Evolutionary conservation across 2,329 filamentous ascomycete genomes (phyloP), one percentile per base, ranked within the genome.

Genomic region (Macrophomina pseudophaseolina): DNA sequence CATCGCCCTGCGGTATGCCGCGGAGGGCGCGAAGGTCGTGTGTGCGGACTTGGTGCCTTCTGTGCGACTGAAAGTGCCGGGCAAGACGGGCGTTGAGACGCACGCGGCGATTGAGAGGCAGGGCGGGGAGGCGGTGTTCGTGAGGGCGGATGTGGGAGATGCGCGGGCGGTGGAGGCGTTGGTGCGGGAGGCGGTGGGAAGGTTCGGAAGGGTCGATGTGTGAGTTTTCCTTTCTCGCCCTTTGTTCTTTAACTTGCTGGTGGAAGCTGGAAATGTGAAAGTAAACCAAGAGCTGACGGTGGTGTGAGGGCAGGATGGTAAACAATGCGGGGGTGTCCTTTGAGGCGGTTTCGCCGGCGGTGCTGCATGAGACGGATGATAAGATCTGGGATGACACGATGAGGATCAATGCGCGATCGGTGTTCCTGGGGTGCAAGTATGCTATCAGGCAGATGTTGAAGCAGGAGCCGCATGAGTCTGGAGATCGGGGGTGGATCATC

Each of bases 401-500:
- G 68, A 65, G 67, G 35, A 70, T 77, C 42, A 78, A 78, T 67
- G 71, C 72, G 16, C 74, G 73, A 35, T 72, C 72, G 9, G 72
- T 78, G 8, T 76, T 78, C 58, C 68, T 78, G n/a, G 74, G 75
- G n/a, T 75, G 71, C 66, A 78, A 78, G 60, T 73, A 74, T 65
- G 76, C 70, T 9, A 68, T 73, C 11, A 40, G 67, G 9, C 76
- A 77, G 65, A 77, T 79, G 75, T 62, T 79, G 40, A 67, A 68
- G 42, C 76, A 78, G 67, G 71, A 73, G 12, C 69, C 67, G 18
- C 64, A 71, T 16, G 69, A 70, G 2, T 69, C 65, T 5, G 67
- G 65, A 1, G 74, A 78, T 58, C 74, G 84, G 35, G 86, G 85
- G 2, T 77, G 78, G 70, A 88, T 88, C 69, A 78, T 88, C 67